These are phyloP conservation scores for Neofusicoccum sp. DNA, from an alignment of 2,329 filamentous ascomycete species.

Conservation along the genomic window DNA sequence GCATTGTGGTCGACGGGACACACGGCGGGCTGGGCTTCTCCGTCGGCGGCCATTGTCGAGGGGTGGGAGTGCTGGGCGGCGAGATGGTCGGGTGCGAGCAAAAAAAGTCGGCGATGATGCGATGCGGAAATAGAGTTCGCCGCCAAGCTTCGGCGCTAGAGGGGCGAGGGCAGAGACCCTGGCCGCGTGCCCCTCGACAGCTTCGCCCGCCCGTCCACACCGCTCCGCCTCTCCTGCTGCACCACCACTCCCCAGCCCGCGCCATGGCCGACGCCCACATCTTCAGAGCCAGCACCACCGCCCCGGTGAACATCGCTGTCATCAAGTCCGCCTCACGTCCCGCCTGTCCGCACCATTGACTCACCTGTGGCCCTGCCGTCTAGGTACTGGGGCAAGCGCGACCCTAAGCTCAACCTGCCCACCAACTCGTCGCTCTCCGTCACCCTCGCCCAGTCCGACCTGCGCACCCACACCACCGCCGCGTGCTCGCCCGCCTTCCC, in stretches of 20 bases:
- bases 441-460: conserved; percentile 89
- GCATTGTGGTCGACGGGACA: conserved; percentile 93
- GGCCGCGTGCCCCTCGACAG: conserved; percentile 4
- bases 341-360: conserved; percentile 24
- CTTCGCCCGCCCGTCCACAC: not conserved
- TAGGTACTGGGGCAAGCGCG: conserved; percentile 95
- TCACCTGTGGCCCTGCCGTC: not conserved
- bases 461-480: conserved; percentile 94
- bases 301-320: conserved; percentile 96
- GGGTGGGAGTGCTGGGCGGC: not conserved
- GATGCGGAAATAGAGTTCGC: not conserved
- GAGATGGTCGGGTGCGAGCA: not conserved
- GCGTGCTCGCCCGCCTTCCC: conserved; percentile 78
- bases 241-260: conserved; percentile 1
- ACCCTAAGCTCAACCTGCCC: conserved; percentile 89
- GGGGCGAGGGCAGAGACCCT: not conserved
- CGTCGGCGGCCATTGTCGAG: conserved; percentile 8
- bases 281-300: conserved; percentile 92
- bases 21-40: conserved; percentile 3
- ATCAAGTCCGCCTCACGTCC: conserved; percentile 70
- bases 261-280: conserved; percentile 55
- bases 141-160: not conserved
- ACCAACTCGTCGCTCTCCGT: conserved; percentile 98
- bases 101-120: not conserved
- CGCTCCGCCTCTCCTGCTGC: not conserved